Evolutionary conservation across 768 basidiomycete species (phyloP).

Genomic region (Sarcodon aspratus): DNA sequence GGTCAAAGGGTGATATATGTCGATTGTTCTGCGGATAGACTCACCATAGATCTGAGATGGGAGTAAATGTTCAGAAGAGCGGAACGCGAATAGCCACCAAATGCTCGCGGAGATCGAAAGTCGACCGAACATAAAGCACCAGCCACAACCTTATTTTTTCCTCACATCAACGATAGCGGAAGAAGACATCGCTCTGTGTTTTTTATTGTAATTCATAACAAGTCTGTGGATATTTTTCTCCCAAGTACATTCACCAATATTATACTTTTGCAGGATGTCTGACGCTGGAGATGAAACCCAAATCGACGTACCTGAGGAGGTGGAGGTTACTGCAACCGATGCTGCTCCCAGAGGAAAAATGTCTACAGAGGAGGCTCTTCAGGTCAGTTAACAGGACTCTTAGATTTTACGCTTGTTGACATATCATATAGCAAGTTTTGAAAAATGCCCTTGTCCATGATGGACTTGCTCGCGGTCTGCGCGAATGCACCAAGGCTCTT

Average conservation of each 20-base stretch:
- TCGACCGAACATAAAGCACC: constrained; percentile 14
- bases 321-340: constrained; percentile 68
- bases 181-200: constrained; percentile 58
- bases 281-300: constrained; percentile 95
- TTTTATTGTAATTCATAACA: background rate
- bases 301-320: constrained; percentile 49
- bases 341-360: constrained; percentile 94
- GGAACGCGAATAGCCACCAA: constrained; percentile 17
- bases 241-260: background rate
- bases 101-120: constrained; percentile 48
- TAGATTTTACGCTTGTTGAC: background rate
- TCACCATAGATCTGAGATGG: too few species aligned
- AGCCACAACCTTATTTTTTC: constrained; percentile 40
- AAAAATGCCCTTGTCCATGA: constrained; percentile 98
- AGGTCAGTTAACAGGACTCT: constrained; percentile 32
- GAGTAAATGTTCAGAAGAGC: too few species aligned
- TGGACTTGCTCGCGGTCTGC: constrained; percentile 94
- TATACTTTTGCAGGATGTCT: constrained; percentile 56
- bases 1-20: too few species aligned
- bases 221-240: constrained; percentile 1
- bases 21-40: too few species aligned
- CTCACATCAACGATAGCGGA: constrained; percentile 92
- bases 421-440: constrained; percentile 73
- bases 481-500: constrained; percentile 95
- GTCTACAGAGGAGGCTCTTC: constrained; percentile 89